phyloP scores from a whole-genome alignment of 2,329 filamentous ascomycete species.

The Cladophialophora chaetospira region DNA sequence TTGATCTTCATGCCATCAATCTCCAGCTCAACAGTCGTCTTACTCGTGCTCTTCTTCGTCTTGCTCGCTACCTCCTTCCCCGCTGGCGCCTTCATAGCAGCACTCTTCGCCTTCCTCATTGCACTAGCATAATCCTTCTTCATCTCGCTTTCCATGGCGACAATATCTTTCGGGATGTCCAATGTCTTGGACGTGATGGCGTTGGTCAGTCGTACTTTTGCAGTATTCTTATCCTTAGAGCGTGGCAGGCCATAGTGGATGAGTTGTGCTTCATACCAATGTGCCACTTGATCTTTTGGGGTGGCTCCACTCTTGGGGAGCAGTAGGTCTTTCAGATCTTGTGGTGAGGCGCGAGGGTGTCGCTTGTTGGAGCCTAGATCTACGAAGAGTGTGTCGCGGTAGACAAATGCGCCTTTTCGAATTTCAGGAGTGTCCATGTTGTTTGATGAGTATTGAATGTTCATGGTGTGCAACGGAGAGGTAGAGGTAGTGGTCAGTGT shows the following conservation, averaged over 20 bases:
- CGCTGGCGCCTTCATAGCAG: conserved; percentile 8
- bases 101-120: conserved; percentile 47
- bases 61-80: not conserved
- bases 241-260: conserved; percentile 62
- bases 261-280: conserved; percentile 66
- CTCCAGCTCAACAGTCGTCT: conserved; percentile 9
- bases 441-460: not conserved
- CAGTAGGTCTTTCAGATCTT: conserved; percentile 52
- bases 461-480: not conserved
- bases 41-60: not conserved
- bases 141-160: conserved; percentile 55
- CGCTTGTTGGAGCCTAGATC: conserved; percentile 48
- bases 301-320: conserved; percentile 20
- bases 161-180: conserved; percentile 52
- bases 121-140: conserved; percentile 56
- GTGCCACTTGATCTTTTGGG: conserved; percentile 55
- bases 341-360: conserved; percentile 49
- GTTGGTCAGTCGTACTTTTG: conserved; percentile 61
- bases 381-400: conserved; percentile 47
- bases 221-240: conserved; percentile 60
- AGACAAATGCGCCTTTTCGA: conserved; percentile 24
- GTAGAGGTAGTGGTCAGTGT: too few species aligned
- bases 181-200: conserved; percentile 55
- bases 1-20: conserved; percentile 7
- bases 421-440: conserved; percentile 20